Base-by-base conservation (phyloP, 805 yeast species). In the Pichia phayaonensis region DNA sequence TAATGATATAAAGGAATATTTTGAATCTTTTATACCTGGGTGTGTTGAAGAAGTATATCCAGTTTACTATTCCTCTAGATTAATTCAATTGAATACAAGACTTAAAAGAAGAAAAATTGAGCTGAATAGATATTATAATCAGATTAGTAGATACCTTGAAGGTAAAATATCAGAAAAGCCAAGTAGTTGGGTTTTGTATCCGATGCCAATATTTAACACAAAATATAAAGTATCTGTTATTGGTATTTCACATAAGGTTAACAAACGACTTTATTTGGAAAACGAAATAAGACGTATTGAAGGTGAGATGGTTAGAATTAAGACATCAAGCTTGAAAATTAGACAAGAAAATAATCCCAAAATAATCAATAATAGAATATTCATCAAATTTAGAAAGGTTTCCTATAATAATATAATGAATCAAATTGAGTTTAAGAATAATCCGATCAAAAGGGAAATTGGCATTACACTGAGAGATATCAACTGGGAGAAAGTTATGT, bases 381-480 rank as follows among this genome's bases (percentile, higher is more conserved):
- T 90, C 55, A 68, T 90, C 20, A 77, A 78, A 57, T 89, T 90
- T 62, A 69, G 74, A 31, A 69, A 73, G 7, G 77, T 77, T 34
- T 58, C 72, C 4, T 77, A 82, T 1, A 83, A 90, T 0, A 80
- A 81, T 53, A 71, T 84, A 29, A 82, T 87, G 0, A 79, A 77
- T 46, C 89, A 87, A 59, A 64, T 83, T 3, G 61, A 81, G 12
- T 59, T 81, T 1, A 70, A 78, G 1, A 66, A 71, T 41, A 56
- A 63, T 15, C 71, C 60, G 73, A 72, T 53, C 65, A 66, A 41
- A 71, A 74, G 3, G 51, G 38, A 78, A 34, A 62, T 77, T 26
- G 83, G 80, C 18, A 74, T 84, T 2, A 75, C 83, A 58, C 85
- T 90, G 2, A 63, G 72, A 10, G 95, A 86, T 59, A 70, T 90